Evolutionary conservation across 1,139 yeast species (phyloP).

Genomic region (Nematodospora anomalae): DNA sequence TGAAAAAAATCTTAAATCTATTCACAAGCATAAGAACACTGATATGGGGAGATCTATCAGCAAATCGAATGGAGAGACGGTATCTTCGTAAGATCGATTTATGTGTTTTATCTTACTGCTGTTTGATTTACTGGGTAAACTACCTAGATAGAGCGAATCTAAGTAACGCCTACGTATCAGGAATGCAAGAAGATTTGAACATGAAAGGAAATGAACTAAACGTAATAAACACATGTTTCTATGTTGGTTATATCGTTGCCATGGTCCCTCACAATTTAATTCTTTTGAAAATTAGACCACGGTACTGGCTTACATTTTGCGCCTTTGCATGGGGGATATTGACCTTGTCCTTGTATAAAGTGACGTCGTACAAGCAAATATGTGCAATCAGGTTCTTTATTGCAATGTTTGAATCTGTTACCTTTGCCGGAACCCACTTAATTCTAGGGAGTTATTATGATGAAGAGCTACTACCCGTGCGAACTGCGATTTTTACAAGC

Average conservation of each 20-base stretch:
- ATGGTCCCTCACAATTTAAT: slow-evolving; percentile 58
- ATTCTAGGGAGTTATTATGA: slow-evolving; percentile 22
- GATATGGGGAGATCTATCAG: slow-evolving; percentile 42
- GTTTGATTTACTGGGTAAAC: slow-evolving; percentile 55
- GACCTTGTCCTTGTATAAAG: slow-evolving; percentile 51
- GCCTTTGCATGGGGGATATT: slow-evolving; percentile 56
- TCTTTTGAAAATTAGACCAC: slow-evolving; percentile 50
- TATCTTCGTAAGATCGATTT: slow-evolving; percentile 53
- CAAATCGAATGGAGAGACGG: slow-evolving; percentile 37
- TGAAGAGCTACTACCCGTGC: slow-evolving; percentile 9
- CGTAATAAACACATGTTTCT: slow-evolving; percentile 54
- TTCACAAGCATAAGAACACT: slow-evolving; percentile 2
- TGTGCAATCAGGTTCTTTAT: slow-evolving; percentile 55
- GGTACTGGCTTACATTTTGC: slow-evolving; percentile 56
- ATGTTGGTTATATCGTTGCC: slow-evolving; percentile 59
- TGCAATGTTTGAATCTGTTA: slow-evolving; percentile 55
- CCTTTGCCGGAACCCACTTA: slow-evolving; percentile 54
- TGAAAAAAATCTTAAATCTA: slow-evolving; percentile 1
- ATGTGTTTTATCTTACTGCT: slow-evolving; percentile 56
- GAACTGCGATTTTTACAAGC: slow-evolving; percentile 51
- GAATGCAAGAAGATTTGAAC: slow-evolving; percentile 54
- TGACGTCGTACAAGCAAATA: slow-evolving; percentile 41
- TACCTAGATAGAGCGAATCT: slow-evolving; percentile 49
- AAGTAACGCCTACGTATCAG: slow-evolving; percentile 60
- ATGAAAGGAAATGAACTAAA: slow-evolving; percentile 52